Conservation (phyloP, 495 filamentous ascomycete species). For the Aeminium ludgeri region DNA sequence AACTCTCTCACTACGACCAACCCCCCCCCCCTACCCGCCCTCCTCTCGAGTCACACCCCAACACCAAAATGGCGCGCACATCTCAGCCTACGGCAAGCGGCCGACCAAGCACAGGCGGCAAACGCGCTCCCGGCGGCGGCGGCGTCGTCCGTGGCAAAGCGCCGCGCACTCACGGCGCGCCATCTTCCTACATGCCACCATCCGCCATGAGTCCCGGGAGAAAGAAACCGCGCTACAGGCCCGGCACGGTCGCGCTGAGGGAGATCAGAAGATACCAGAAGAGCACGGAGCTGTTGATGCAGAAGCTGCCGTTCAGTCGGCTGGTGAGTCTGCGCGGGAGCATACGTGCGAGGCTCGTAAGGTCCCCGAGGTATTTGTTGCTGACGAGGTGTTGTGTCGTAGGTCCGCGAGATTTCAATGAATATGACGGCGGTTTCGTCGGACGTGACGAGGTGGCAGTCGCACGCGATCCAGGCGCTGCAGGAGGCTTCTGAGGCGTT, state of each 20-base stretch:
- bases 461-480: conserved; percentile 71
- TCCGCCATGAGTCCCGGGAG: conserved; percentile 22
- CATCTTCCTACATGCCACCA: conserved; percentile 63
- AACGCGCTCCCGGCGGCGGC: conserved; percentile 3
- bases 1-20: too few relatives aligned
- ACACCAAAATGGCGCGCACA: conserved; percentile 10
- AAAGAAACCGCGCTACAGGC: conserved; percentile 55
- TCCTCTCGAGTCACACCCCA: too few relatives aligned
- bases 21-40: too few relatives aligned
- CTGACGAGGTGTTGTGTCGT: conserved; percentile 11
- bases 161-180: conserved; percentile 36
- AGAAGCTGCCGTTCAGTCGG: conserved; percentile 72
- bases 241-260: conserved; percentile 66
- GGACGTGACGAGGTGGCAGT: conserved; percentile 67
- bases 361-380: not conserved
- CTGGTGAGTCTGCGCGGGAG: conserved; percentile 34
- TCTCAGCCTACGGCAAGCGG: not conserved
- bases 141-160: conserved; percentile 9
- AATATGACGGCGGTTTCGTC: conserved; percentile 30
- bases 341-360: not conserved
- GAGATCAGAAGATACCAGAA: conserved; percentile 79
- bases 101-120: conserved; percentile 6
- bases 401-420: conserved; percentile 75
- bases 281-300: conserved; percentile 61
- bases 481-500: conserved; percentile 90